Conservation (phyloP, 1,139 yeast species). For the Taphrina pruni region DNA sequence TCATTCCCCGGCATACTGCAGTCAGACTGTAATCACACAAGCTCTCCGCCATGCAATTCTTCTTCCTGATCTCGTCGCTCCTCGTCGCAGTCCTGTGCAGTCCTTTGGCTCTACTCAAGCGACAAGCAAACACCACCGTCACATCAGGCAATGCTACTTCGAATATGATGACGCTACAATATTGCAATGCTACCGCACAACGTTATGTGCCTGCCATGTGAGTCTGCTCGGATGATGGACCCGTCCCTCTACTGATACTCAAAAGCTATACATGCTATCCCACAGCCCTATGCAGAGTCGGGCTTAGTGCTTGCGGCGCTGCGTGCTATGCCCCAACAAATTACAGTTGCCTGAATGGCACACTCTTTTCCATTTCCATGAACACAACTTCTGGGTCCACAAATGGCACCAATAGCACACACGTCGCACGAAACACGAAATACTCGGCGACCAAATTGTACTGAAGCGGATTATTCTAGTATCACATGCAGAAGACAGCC, state of each 20-base stretch:
- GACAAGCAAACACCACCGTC: conserved; percentile 15
- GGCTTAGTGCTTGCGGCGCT: conserved; percentile 12
- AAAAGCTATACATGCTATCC: conserved; percentile 22
- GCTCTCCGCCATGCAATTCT: background rate
- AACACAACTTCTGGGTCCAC: conserved; percentile 3
- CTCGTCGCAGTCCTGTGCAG: background rate
- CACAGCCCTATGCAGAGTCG: conserved; percentile 15
- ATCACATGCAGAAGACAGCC: background rate
- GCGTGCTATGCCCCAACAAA: conserved; percentile 25
- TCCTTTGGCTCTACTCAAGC: background rate
- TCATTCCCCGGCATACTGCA: no score
- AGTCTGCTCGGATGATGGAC: background rate
- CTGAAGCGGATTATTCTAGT: background rate
- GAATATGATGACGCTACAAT: conserved; percentile 15
- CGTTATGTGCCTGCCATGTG: conserved; percentile 13
- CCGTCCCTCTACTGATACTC: no score
- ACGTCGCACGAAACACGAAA: conserved; percentile 1
- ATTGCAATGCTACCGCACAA: conserved; percentile 24
- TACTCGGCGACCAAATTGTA: background rate
- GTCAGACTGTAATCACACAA: no score
- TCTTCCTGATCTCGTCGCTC: background rate
- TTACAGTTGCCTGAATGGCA: conserved; percentile 17
- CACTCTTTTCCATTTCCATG: conserved; percentile 16
- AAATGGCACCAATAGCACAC: background rate
- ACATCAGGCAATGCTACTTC: conserved; percentile 10